A percentile compares a stretch with the other conserved stretches of the same genome.
Conservation (phyloP, 106 monocot genomes). For the Acanthochlamys bracteata region DNA sequence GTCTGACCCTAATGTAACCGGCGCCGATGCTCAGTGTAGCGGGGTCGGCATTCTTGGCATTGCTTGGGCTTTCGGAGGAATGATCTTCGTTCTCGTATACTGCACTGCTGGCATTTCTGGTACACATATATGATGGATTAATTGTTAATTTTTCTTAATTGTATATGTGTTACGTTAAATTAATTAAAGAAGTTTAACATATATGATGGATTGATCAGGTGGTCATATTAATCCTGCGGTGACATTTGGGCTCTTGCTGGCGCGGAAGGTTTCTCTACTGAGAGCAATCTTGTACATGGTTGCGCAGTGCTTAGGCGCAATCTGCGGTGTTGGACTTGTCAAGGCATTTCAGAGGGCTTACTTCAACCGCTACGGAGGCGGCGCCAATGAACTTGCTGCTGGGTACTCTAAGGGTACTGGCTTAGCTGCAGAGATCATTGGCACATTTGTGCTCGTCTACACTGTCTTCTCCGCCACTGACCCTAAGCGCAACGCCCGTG, state of each 20-base stretch:
- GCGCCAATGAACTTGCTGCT: constrained; percentile 11
- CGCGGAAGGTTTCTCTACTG: constrained; percentile 15
- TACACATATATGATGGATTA: too few relatives aligned
- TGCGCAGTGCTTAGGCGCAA: constrained; percentile 20
- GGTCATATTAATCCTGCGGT: constrained; percentile 28
- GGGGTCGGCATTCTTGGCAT: constrained; percentile 6
- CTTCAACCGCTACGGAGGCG: constrained; percentile 16
- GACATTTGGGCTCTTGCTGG: constrained; percentile 25
- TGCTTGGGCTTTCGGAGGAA: constrained; percentile 6
- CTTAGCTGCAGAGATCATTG: constrained; percentile 56
- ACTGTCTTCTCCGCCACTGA: constrained; percentile 52
- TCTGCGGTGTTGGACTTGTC: constrained; percentile 24
- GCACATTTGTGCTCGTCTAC: constrained; percentile 48
- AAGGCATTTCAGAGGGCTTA: constrained; percentile 11
- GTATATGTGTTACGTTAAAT: too few relatives aligned
- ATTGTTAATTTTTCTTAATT: too few relatives aligned
- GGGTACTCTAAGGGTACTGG: constrained; percentile 33
- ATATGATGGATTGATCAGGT: constrained; percentile 2
- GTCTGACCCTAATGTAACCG: background rate
- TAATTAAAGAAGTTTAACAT: too few relatives aligned
- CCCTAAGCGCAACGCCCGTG: constrained; percentile 49
- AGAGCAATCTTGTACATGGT: constrained; percentile 20
- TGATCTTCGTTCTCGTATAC: constrained; percentile 13
- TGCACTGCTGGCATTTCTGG: constrained; percentile 10
- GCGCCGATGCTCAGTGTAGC: constrained; percentile 1